Conservation (phyloP, 2,329 filamentous ascomycete genomes). For the Blastomyces gilchristii region DNA sequence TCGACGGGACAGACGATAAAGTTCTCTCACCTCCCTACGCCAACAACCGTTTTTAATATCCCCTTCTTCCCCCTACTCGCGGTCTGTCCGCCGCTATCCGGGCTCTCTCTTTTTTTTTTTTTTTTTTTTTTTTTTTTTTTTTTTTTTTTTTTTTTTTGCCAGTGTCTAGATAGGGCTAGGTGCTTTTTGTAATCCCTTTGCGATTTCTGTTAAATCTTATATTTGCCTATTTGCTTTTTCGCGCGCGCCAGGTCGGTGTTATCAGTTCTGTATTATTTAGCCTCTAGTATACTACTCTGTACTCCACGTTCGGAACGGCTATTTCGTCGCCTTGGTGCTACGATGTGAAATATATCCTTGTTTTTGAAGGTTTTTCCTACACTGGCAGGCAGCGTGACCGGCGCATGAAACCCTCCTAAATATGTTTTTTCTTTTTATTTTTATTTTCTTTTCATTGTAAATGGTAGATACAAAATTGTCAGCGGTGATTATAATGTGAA, state of each 20-base stretch:
- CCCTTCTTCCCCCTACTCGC: not conserved
- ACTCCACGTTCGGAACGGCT: not conserved
- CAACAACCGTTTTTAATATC: not conserved
- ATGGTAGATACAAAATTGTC: not conserved
- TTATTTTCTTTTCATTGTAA: no score
- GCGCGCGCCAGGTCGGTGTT: not conserved
- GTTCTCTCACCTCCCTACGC: not conserved
- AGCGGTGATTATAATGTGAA: not conserved
- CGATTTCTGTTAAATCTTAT: not conserved
- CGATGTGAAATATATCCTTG: not conserved
- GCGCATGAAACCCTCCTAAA: not conserved
- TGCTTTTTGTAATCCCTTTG: not conserved
- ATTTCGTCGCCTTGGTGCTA: not conserved
- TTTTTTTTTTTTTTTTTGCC: no score
- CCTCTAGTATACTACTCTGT: not conserved
- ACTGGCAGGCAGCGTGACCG: not conserved
- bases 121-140: no score
- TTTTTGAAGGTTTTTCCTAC: not conserved
- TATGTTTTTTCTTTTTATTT: no score
- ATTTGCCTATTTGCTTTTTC: not conserved
- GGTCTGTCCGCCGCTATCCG: not conserved
- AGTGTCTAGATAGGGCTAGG: not conserved
- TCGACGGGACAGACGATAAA: no score
- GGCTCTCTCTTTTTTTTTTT: no score
- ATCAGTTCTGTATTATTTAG: not conserved